Conservation (phyloP, 345 rosid species). For the Ceriops decandra region DNA sequence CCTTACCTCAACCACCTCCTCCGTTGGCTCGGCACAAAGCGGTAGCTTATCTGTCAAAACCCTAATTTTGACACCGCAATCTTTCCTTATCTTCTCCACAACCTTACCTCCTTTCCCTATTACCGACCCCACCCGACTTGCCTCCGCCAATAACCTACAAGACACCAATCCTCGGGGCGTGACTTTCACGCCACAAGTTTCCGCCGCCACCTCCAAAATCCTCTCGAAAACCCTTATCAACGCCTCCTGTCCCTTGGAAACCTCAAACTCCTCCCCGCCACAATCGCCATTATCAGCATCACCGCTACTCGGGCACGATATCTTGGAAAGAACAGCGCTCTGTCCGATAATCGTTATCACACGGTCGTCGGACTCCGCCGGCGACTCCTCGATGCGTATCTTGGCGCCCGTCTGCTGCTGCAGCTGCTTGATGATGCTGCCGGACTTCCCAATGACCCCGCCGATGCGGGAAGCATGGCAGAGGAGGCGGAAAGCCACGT, state of each 20-base stretch:
- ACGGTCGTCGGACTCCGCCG: slow-evolving; percentile 56
- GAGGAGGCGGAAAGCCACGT: slow-evolving; percentile 65
- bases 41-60: slow-evolving; percentile 67
- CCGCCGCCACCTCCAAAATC: slow-evolving; percentile 61
- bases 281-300: slow-evolving; percentile 18
- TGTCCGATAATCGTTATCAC: slow-evolving; percentile 56
- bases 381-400: slow-evolving; percentile 79
- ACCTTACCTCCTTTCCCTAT: slow-evolving; percentile 88
- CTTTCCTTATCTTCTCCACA: slow-evolving; percentile 72
- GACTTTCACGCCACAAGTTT: slow-evolving; percentile 28
- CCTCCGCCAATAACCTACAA: slow-evolving; percentile 69
- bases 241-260: slow-evolving; percentile 79
- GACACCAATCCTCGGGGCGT: slow-evolving; percentile 45
- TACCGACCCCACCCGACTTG: slow-evolving; percentile 64
- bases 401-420: slow-evolving; percentile 68
- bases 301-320: slow-evolving; percentile 10
- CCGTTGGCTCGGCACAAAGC: slow-evolving; percentile 53
- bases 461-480: slow-evolving; percentile 70
- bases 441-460: slow-evolving; percentile 84
- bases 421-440: slow-evolving; percentile 70
- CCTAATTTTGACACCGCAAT: slow-evolving; percentile 63
- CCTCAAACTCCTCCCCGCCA: slow-evolving; percentile 37
- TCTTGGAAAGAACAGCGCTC: slow-evolving; percentile 22
- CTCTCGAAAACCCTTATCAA: slow-evolving; percentile 72
- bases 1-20: slow-evolving; percentile 78